Conservation (phyloP, 306 rosid species). For the Acacia acuminata region DNA sequence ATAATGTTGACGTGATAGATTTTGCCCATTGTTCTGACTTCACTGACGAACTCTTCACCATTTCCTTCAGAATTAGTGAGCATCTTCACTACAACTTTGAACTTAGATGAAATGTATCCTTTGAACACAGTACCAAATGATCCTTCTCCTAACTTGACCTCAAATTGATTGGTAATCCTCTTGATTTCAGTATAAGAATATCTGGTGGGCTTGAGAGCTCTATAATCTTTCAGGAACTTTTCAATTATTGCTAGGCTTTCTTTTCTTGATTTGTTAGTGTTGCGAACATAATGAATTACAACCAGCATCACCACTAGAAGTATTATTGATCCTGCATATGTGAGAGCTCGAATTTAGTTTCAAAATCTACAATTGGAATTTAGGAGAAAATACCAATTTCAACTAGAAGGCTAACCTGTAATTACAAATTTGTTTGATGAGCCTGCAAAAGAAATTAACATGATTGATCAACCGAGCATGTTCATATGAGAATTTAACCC, state of each 20-base stretch:
- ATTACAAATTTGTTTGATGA: neutral
- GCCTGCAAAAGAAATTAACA: neutral
- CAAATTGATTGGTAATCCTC: neutral
- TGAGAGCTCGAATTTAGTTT: neutral
- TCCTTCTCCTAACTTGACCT: neutral
- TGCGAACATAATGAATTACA: neutral
- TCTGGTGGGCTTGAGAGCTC: neutral
- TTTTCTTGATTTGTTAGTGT: neutral
- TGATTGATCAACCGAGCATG: neutral
- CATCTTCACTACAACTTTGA: neutral
- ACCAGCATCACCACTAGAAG: neutral
- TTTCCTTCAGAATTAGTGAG: neutral
- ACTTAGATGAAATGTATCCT: neutral
- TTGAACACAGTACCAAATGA: neutral
- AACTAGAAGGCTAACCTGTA: neutral
- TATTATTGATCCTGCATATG: neutral
- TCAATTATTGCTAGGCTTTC: neutral
- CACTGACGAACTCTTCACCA: neutral
- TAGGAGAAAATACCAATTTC: neutral
- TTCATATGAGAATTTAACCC: neutral
- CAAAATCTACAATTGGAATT: neutral
- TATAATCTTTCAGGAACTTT: neutral
- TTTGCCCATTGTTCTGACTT: neutral
- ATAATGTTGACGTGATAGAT: neutral
- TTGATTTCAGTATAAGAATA: neutral